Base-by-base conservation (phyloP, 2,329 filamentous ascomycete genomes). In the Verticillium longisporum region DNA sequence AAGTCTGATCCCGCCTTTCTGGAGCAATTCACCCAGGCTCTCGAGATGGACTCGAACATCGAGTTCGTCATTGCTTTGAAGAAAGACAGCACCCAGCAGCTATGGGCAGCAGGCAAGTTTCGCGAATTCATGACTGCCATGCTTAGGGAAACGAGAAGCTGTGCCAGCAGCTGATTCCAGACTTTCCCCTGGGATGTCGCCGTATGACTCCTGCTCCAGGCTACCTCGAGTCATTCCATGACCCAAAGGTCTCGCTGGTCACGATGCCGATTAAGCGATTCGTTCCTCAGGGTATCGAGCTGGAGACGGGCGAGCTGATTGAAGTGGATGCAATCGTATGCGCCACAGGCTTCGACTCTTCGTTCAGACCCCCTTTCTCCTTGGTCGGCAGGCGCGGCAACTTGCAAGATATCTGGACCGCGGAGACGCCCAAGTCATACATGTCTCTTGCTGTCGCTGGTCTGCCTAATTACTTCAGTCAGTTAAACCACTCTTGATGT, bases 301-400 rank as follows among this genome's bases (percentile, higher is more conserved):
- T 84, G 36, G 73, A 72, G 1, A 77, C 77, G 4, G 82, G 80
- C n/a, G 68, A 77, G 38, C 69, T 80, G n/a, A 68, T 82, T 58
- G 74, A 80, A 37, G 77, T 83, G 14, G 85, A 87, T 66, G 76
- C 77, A 13, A 78, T 87, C 26, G 75, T 87, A 56, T 84, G 82
- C 62, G 83, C 83, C n/a, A 85, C 82, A 0, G 82, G 83, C 1
- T 85, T 84, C 66, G 78, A 85, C 65, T 78, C 78, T 5, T 81
- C 79, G 1, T 84, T 83, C 68, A 68, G 74, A 7, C 81, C 82
- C 3, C 74, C 78, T 1, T 84, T 83, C 62, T 81, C 80, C 1
- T 69, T 84, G 18, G 68, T 80, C 6, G 81, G 80, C 10, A 73
- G 77, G 26, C 66, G 74, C n/a, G 81, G 80, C 18, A 80, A 83